These are phyloP conservation scores for Didymella exigua DNA, from an alignment of 2,329 filamentous ascomycete species.

Conservation along the genomic window DNA sequence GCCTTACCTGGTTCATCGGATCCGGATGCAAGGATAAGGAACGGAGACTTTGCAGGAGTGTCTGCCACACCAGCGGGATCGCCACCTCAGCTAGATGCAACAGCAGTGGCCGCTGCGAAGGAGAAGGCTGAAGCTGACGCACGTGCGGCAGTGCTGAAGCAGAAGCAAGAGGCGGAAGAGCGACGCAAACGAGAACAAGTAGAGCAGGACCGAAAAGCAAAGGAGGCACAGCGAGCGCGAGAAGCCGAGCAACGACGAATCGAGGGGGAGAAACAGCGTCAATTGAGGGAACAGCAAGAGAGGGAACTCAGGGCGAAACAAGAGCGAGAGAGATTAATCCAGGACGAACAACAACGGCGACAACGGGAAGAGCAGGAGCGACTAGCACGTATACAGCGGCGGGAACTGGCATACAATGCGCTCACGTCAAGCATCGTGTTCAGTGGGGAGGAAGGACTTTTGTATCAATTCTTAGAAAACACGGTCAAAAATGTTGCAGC, in stretches of 20 bases:
- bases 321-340: constrained; percentile 26
- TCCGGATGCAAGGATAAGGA: neutral
- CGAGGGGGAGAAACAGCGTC: constrained; percentile 23
- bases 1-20: constrained; percentile 17
- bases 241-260: constrained; percentile 26
- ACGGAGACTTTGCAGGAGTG: neutral
- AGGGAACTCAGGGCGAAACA: constrained; percentile 23
- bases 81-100: constrained; percentile 15
- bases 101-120: constrained; percentile 22
- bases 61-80: constrained; percentile 19
- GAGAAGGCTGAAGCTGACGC: constrained; percentile 21
- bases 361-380: constrained; percentile 29
- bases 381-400: constrained; percentile 19
- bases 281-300: constrained; percentile 20
- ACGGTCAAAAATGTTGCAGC: constrained; percentile 44
- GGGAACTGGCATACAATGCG: constrained; percentile 32
- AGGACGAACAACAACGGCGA: constrained; percentile 29
- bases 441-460: constrained; percentile 47
- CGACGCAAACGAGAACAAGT: constrained; percentile 13
- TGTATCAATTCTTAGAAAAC: constrained; percentile 54
- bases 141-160: constrained; percentile 20
- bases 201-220: constrained; percentile 9
- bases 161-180: constrained; percentile 15
- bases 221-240: constrained; percentile 23
- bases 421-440: constrained; percentile 49